Evolutionary conservation across 1,284 basidiomycete species (phyloP), one percentile per base, ranked within the genome.

Genomic region (Ceratobasidium sp.): DNA sequence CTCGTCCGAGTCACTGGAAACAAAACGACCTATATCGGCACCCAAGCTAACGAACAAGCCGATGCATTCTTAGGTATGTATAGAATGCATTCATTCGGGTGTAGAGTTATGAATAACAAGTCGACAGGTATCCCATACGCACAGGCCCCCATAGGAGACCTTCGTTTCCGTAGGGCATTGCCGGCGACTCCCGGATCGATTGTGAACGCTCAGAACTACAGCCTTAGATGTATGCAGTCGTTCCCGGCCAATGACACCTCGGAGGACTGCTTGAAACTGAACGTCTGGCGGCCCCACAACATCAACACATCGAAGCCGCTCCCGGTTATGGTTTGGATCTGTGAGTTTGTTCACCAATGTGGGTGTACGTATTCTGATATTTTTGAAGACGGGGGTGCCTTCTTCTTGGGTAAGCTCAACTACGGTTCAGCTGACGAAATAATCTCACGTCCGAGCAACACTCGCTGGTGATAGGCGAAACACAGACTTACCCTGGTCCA

Each of bases 101-200:
- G 33, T 33, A 33, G 33, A 33, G 33, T 33, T 33, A 33, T 33
- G 33, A 33, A 33, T 33, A 33, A 33, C 33, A 33, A 33, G 33
- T 33, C 33, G 33, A 33, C 33, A 9, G 87, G 88, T 13, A 81
- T 88, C 7, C 87, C 87, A 2, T 88, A 86, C 77, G 87, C 87
- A 3, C 84, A 87, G 77, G 84, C 87, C 6, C 87, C 88, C 0
- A 33, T 73, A 15, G 78, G 75, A 38, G 33, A 70, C 42, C 83
- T 82, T 6, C 84, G 87, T 0, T 88, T 85, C 81, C 82, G 86
- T n/a, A 83, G 84, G 6, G 85, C 88, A 1, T 77, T 85, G 2
- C 33, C 82, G 81, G 80, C 85, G 42, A 82, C 57, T 7, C 28
- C 57, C 17, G 57, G 52, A 17, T 38, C 57, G 12, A 52, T 23